Base-by-base conservation (phyloP, 2,329 filamentous ascomycete genomes). In the Beauveria medogensis region DNA sequence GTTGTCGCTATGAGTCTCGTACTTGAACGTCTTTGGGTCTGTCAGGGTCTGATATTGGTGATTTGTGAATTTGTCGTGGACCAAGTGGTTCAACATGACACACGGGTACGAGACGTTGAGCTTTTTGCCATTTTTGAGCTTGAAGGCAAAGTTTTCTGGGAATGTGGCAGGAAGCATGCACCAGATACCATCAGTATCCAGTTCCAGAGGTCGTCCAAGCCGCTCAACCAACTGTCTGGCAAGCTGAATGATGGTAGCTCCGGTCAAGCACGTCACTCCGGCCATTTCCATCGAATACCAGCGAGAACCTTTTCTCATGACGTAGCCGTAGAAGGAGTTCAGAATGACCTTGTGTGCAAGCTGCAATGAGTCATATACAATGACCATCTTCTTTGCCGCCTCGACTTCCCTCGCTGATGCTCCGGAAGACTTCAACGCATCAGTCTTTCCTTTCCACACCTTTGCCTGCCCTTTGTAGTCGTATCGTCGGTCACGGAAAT, bases 251-350 rank as follows among this genome's bases (percentile, higher is more conserved):
- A 99, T 99, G 47, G 87, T 90, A 37, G 94, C 94, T 64, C 94
- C 94, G 1, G 94, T 99, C 72, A 99, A 78, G 77, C 94, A 99
- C 47, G 94, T 99, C 5, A 99, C 94, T 67, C 94, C 94, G 18
- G 95, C 94, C 94, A 99, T 99, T 72, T 99, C 94, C 83, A 99
- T 88, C 20, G 94, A 99, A 72, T 99, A 99, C 94, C 94, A 99
- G 60, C 94, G 86, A 43, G 94, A 99, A 40, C 94, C 94, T 73
- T 99, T 99, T 77, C 94, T 84, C 94, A 99, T 99, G 72, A 97
- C 94, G 71, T 99, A 99, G 65, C 94, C 94, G 68, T 99, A 99
- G 78, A 99, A 99, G 60, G 92, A 96, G 78, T 99, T 99, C 60
- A 99, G 74, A 81, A 99, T 99, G 77, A 99, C 94, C 73, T 99